Evolutionary conservation across 257 asterid genomes (phyloP).

Genomic region (Fraxinus cuspidata): DNA sequence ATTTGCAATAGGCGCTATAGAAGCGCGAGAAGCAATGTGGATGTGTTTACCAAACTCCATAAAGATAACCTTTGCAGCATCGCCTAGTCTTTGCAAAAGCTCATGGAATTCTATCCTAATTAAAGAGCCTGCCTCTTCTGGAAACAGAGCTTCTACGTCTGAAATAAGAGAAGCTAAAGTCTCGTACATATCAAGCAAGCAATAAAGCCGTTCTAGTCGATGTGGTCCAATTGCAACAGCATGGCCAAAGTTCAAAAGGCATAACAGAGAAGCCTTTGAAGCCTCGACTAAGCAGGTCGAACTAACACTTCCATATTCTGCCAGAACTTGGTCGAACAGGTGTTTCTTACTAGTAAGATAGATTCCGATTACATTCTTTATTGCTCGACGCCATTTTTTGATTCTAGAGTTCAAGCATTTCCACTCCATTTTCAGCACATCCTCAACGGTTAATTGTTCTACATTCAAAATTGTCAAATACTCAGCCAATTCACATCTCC

Average conservation of each 20-base stretch:
- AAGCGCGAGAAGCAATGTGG: constrained; percentile 36
- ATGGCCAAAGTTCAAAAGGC: constrained; percentile 62
- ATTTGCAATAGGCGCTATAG: constrained; percentile 40
- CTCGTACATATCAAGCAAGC: constrained; percentile 66
- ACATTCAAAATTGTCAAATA: constrained; percentile 39
- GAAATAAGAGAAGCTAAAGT: constrained; percentile 36
- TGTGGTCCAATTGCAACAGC: constrained; percentile 59
- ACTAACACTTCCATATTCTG: constrained; percentile 37
- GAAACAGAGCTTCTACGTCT: constrained; percentile 43
- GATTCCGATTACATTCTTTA: constrained; percentile 37
- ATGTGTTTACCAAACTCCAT: constrained; percentile 39
- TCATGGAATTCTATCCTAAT: constrained; percentile 46
- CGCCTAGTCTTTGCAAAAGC: constrained; percentile 42
- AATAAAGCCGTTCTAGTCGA: constrained; percentile 56
- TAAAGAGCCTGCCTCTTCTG: constrained; percentile 32
- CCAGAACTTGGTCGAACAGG: constrained; percentile 53
- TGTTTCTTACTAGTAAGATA: constrained; percentile 44
- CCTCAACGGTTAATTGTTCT: constrained; percentile 52
- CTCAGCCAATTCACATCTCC: constrained; percentile 50
- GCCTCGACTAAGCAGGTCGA: constrained; percentile 50
- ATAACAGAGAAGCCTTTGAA: constrained; percentile 43
- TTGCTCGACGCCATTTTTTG: constrained; percentile 55
- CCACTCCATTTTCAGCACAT: constrained; percentile 72
- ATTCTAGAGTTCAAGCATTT: constrained; percentile 43
- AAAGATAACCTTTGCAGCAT: constrained; percentile 43